Percentiles rank a stretch among this genome's conserved stretches.
phyloP scores from a whole-genome alignment of 768 basidiomycete species.

The Tylopilus cervinicoccineus region DNA sequence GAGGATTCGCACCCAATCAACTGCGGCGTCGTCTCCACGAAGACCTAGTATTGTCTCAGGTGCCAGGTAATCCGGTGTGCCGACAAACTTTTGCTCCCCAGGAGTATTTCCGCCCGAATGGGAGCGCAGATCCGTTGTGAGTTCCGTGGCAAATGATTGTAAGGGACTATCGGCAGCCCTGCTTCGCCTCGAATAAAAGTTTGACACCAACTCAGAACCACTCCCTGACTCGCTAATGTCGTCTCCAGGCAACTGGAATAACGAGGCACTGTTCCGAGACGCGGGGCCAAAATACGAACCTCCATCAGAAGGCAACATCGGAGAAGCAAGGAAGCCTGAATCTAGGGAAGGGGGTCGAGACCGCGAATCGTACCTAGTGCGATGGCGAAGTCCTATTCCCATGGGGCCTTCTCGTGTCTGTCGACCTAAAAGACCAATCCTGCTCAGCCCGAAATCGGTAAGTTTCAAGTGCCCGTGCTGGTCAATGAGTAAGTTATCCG shows the following conservation, averaged over 20 bases:
- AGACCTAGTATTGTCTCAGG: slow-evolving; percentile 95
- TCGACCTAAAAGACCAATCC: slow-evolving; percentile 96
- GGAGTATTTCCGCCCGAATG: slow-evolving; percentile 62
- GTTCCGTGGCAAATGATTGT: slow-evolving; percentile 83
- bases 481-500: slow-evolving; percentile 97
- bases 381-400: slow-evolving; percentile 44
- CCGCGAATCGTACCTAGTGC: slow-evolving; percentile 59
- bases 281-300: slow-evolving; percentile 76
- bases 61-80: slow-evolving; percentile 96
- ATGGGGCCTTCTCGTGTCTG: slow-evolving; percentile 72
- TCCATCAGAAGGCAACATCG: slow-evolving; percentile 62
- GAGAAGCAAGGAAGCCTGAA: slow-evolving; percentile 75
- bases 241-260: slow-evolving; percentile 69
- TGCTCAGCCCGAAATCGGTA: slow-evolving; percentile 95
- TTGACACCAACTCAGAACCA: slow-evolving; percentile 69
- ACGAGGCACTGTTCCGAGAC: slow-evolving; percentile 58
- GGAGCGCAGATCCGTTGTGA: slow-evolving; percentile 78
- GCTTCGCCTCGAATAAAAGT: slow-evolving; percentile 49
- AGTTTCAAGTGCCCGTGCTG: slow-evolving; percentile 95
- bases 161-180: slow-evolving; percentile 68
- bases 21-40: slow-evolving; percentile 89
- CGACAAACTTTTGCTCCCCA: slow-evolving; percentile 91
- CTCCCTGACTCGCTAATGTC: slow-evolving; percentile 84
- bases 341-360: slow-evolving; percentile 83
- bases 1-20: slow-evolving; percentile 82